Conservation (phyloP, 306 rosid genomes). For the Dryas octopetala region DNA sequence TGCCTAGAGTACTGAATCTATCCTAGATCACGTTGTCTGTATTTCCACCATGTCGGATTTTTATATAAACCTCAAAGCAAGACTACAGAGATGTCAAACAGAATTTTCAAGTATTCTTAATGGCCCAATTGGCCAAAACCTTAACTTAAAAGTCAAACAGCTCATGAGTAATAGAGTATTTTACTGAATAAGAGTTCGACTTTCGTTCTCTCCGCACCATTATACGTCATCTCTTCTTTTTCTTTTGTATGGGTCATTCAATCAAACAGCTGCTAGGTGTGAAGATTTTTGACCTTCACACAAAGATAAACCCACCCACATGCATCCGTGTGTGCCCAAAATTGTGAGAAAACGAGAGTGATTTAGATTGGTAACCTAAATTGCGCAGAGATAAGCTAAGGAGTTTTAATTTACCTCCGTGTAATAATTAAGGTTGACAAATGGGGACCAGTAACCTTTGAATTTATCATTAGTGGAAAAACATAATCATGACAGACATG, state of each 20-base stretch:
- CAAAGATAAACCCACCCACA: not conserved
- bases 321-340: not conserved
- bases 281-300: not conserved
- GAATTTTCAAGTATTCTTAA: no score
- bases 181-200: no score
- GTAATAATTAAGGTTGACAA: not conserved
- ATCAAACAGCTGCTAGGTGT: not conserved
- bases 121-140: not conserved
- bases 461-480: not conserved
- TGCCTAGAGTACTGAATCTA: no score
- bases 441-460: not conserved
- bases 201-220: no score
- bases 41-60: no score
- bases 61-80: no score
- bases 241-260: not conserved
- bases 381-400: not conserved
- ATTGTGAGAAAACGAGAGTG: not conserved
- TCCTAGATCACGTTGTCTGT: no score
- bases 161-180: not conserved
- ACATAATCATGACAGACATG: conserved; percentile 7
- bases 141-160: not conserved
- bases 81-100: no score
- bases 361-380: no score
- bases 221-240: no score
- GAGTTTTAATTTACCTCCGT: not conserved